These are phyloP conservation scores for Sicyos baderoa DNA, from an alignment of 306 rosid genomes.

Conservation along the genomic window DNA sequence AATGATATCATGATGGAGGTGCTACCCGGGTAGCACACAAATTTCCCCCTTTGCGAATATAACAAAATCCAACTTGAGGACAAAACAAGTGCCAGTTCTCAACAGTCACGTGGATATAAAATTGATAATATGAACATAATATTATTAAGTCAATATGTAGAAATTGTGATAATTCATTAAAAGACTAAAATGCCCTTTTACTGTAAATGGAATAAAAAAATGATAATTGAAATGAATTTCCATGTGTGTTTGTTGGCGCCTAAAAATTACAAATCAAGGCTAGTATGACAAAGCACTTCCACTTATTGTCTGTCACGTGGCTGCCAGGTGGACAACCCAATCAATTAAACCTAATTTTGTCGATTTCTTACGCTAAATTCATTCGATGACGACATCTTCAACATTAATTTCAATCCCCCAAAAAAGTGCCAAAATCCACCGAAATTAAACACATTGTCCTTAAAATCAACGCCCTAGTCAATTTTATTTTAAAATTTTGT, in stretches of 20 bases:
- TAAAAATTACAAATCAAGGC: conserved; percentile 15
- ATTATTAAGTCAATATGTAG: no score
- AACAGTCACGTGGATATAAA: background rate
- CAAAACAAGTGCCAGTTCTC: background rate
- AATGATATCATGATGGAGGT: no score
- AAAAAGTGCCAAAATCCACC: background rate
- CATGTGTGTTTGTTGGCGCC: conserved; percentile 8
- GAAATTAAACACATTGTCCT: background rate
- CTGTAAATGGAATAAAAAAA: background rate
- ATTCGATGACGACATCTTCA: background rate
- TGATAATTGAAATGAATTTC: background rate
- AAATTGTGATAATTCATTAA: background rate
- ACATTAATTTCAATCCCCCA: background rate
- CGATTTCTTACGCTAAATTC: conserved; percentile 1
- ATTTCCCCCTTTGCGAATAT: no score
- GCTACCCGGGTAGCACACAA: no score
- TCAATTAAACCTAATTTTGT: conserved; percentile 3
- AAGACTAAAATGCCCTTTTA: conserved; percentile 6
- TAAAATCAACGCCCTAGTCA: background rate
- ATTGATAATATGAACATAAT: no score
- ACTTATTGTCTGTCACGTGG: background rate
- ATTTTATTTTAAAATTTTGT: no score
- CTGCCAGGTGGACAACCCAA: conserved; percentile 10
- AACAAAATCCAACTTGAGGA: background rate
- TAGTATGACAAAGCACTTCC: conserved; percentile 10